These are phyloP conservation scores for Pulveroboletus sp. DNA, from an alignment of 768 basidiomycete species.

Conservation along the genomic window DNA sequence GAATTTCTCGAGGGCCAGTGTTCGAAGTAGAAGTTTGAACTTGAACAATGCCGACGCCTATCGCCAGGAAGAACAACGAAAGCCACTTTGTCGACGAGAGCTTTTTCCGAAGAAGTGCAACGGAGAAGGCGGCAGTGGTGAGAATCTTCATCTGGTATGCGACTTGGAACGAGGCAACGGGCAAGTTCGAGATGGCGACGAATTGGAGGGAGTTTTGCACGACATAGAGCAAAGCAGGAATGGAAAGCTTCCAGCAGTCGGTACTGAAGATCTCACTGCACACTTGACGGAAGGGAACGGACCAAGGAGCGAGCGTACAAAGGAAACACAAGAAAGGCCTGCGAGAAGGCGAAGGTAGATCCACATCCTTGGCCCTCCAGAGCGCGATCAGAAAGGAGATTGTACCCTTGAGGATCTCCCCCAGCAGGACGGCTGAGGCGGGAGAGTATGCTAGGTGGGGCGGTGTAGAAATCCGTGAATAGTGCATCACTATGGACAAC, in stretches of 20 bases:
- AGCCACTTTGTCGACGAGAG: conserved; percentile 80
- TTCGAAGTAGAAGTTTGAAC: conserved; percentile 62
- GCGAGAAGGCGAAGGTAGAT: conserved; percentile 40
- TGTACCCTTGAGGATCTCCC: conserved; percentile 89
- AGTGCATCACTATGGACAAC: conserved; percentile 96
- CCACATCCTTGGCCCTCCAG: conserved; percentile 42
- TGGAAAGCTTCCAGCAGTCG: conserved; percentile 97
- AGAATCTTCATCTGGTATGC: conserved; percentile 99
- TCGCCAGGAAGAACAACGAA: conserved; percentile 79
- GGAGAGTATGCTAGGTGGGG: conserved; percentile 83
- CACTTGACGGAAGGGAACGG: conserved; percentile 50
- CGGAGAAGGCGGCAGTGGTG: conserved; percentile 92
- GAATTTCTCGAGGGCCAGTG: conserved; percentile 31
- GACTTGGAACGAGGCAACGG: conserved; percentile 96
- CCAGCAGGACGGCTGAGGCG: conserved; percentile 89
- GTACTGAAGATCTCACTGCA: conserved; percentile 76
- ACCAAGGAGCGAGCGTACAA: conserved; percentile 41
- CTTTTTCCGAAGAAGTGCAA: conserved; percentile 72
- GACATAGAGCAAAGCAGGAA: conserved; percentile 92
- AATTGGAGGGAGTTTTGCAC: conserved; percentile 98
- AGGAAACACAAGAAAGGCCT: conserved; percentile 38
- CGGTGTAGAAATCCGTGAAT: conserved; percentile 88
- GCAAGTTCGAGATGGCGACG: conserved; percentile 91
- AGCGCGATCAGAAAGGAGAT: conserved; percentile 92
- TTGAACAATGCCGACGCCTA: conserved; percentile 93